Evolutionary conservation across 2,329 filamentous ascomycete genomes (phyloP).

Genomic region (Nothophoma quercina): DNA sequence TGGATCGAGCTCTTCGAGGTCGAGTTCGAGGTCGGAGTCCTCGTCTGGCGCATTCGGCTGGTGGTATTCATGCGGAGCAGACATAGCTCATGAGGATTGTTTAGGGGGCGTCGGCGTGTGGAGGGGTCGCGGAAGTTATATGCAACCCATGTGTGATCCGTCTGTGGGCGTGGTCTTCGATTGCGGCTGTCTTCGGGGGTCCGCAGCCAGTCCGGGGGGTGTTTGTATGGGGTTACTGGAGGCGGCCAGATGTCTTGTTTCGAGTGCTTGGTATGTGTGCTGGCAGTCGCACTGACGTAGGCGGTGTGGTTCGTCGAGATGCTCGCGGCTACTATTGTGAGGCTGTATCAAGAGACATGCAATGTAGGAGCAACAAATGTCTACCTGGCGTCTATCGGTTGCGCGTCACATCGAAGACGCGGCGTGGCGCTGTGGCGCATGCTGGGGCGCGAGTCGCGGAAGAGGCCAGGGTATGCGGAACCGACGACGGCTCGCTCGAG

Average conservation of each 20-base stretch:
- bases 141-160: conserved; percentile 1
- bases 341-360: not conserved
- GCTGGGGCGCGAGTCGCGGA: conserved; percentile 7
- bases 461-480: conserved; percentile 18
- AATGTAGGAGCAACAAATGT: not conserved
- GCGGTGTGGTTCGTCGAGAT: not conserved
- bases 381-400: conserved; percentile 11
- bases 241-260: conserved; percentile 12
- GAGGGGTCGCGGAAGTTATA: not conserved
- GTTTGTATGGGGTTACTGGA: not conserved
- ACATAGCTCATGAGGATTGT: conserved; percentile 53
- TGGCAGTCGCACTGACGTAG: not conserved
- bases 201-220: conserved; percentile 23
- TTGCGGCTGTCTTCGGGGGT: conserved; percentile 32
- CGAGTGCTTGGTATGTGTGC: not conserved
- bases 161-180: conserved; percentile 5
- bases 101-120: not conserved
- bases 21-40: conserved; percentile 79
- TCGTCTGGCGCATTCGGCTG: conserved; percentile 64
- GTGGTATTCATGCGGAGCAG: conserved; percentile 55
- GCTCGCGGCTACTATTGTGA: not conserved
- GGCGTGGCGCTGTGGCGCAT: conserved; percentile 9
- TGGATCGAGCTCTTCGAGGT: conserved; percentile 82
- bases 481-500: conserved; percentile 4
- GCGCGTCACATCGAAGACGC: conserved; percentile 4